phyloP scores from a whole-genome alignment of 352 stramenopile genomes.

The Pythium oligandrum region DNA sequence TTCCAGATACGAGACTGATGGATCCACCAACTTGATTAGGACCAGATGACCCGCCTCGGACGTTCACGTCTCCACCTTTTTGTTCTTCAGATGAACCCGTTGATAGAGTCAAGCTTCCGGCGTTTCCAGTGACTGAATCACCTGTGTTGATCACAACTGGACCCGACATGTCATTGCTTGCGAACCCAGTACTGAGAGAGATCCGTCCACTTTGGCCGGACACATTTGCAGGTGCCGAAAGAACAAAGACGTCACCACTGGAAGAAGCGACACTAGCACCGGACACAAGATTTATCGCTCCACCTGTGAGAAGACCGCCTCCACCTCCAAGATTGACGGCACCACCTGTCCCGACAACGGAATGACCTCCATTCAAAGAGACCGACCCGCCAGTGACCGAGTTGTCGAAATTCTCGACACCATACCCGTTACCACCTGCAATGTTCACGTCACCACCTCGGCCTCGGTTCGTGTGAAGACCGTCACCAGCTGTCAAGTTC shows the following conservation, averaged over 20 bases:
- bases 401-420: slow-evolving; percentile 65
- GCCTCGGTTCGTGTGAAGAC: slow-evolving; percentile 72
- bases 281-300: slow-evolving; percentile 40
- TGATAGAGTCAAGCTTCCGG: slow-evolving; percentile 25
- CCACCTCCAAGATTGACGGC: slow-evolving; percentile 45
- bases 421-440: slow-evolving; percentile 57
- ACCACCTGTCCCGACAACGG: slow-evolving; percentile 55
- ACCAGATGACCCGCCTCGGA: slow-evolving; percentile 34
- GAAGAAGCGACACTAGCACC: slow-evolving; percentile 30
- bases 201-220: slow-evolving; percentile 27
- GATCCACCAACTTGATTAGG: slow-evolving; percentile 31
- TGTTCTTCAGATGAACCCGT: slow-evolving; percentile 27
- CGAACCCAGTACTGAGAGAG: slow-evolving; percentile 24
- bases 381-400: slow-evolving; percentile 73
- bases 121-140: slow-evolving; percentile 18
- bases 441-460: slow-evolving; percentile 73
- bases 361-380: slow-evolving; percentile 57
- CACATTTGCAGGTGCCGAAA: slow-evolving; percentile 10
- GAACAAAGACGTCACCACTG: slow-evolving; percentile 52
- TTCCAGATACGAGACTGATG: slow-evolving; percentile 38
- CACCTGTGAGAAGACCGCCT: slow-evolving; percentile 36
- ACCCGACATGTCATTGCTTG: slow-evolving; percentile 25
- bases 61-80: slow-evolving; percentile 28
- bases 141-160: slow-evolving; percentile 37
- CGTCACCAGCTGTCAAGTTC: slow-evolving; percentile 56